Evolutionary conservation across 805 yeast genomes (phyloP).

Genomic region (Clavispora phyllophila): DNA sequence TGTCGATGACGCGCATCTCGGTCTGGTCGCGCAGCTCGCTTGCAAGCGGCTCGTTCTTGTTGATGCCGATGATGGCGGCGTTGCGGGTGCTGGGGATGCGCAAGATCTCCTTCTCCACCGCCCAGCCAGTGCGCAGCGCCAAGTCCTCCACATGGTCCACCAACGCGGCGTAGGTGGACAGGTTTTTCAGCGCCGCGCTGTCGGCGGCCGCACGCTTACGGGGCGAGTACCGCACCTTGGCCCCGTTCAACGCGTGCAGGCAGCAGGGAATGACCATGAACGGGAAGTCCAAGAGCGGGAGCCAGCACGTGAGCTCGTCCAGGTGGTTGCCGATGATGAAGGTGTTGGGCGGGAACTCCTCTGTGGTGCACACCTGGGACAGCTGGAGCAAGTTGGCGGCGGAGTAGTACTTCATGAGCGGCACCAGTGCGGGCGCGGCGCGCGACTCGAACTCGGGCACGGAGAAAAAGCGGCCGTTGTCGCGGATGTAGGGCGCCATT

Average conservation of each 20-base stretch:
- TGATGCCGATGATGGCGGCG: slow-evolving; percentile 77
- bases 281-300: slow-evolving; percentile 81
- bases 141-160: slow-evolving; percentile 79
- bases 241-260: slow-evolving; percentile 81
- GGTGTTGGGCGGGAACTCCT: slow-evolving; percentile 64
- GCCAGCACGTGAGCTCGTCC: slow-evolving; percentile 94
- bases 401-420: slow-evolving; percentile 50
- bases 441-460: slow-evolving; percentile 34
- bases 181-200: slow-evolving; percentile 9
- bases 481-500: slow-evolving; percentile 48
- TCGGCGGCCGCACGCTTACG: slow-evolving; percentile 16
- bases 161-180: slow-evolving; percentile 76
- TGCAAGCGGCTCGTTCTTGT: slow-evolving; percentile 20
- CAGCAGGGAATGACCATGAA: slow-evolving; percentile 94
- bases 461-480: slow-evolving; percentile 59
- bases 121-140: slow-evolving; percentile 74
- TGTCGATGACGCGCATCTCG: slow-evolving; percentile 47
- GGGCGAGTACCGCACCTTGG: slow-evolving; percentile 59
- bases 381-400: slow-evolving; percentile 49
- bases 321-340: slow-evolving; percentile 93
- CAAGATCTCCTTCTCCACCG: slow-evolving; percentile 75
- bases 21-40: slow-evolving; percentile 26
- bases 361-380: slow-evolving; percentile 47
- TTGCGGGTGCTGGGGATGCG: slow-evolving; percentile 93
- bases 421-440: slow-evolving; percentile 23